Conservation (phyloP, 2,329 filamentous ascomycete species). For the Pseudocercospora eumusae region DNA sequence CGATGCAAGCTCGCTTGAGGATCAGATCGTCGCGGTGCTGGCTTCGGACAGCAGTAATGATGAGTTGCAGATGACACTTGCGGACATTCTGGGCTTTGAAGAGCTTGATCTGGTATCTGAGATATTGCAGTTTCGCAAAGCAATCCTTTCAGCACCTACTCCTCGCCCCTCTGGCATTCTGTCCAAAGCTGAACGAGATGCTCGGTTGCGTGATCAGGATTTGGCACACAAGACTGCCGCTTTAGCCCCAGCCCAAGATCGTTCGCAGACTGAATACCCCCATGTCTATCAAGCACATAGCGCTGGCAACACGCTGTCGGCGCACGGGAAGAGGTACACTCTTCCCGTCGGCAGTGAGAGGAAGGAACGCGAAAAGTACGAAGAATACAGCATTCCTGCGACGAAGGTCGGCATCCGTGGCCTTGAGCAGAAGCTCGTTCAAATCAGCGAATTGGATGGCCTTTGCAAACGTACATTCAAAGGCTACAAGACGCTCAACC, state of each 20-base stretch:
- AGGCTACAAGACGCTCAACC: conserved; percentile 88
- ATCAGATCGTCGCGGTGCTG: conserved; percentile 75
- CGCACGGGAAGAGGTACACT: conserved; percentile 77
- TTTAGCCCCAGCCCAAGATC: conserved; percentile 69
- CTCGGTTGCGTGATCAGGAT: conserved; percentile 73
- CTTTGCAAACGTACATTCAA: conserved; percentile 89
- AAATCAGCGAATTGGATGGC: conserved; percentile 81
- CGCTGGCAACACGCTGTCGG: conserved; percentile 81
- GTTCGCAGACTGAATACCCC: conserved; percentile 76
- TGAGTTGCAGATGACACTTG: conserved; percentile 85
- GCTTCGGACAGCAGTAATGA: conserved; percentile 71
- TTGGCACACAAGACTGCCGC: conserved; percentile 77
- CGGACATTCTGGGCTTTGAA: conserved; percentile 88
- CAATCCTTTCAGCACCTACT: conserved; percentile 57
- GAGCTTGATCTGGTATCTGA: conserved; percentile 92
- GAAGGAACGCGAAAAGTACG: conserved; percentile 72
- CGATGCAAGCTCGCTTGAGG: conserved; percentile 67
- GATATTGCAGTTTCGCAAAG: conserved; percentile 73
- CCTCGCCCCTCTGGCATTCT: conserved; percentile 59
- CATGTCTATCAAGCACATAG: conserved; percentile 86
- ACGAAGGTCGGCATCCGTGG: conserved; percentile 73
- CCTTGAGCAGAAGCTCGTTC: conserved; percentile 71
- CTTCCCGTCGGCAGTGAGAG: conserved; percentile 75
- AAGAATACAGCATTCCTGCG: conserved; percentile 86
- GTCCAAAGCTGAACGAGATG: conserved; percentile 75